A percentile compares a stretch with the other conserved stretches of the same genome.
phyloP scores from a whole-genome alignment of 208 protist species.

The Naegleria fowleri region DNA sequence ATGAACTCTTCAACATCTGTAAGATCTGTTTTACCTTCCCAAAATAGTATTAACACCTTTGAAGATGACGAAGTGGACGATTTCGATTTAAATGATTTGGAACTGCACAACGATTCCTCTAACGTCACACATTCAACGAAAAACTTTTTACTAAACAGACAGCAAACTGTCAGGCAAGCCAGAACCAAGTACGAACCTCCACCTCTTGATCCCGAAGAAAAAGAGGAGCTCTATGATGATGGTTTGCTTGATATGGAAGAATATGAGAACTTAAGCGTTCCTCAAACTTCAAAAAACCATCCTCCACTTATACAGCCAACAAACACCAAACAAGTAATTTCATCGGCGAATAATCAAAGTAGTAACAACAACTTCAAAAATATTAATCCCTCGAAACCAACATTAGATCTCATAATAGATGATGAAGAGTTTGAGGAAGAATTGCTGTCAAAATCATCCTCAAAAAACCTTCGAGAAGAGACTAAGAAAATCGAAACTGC shows the following conservation, averaged over 20 bases:
- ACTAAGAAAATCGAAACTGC: background rate
- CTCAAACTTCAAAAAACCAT: background rate
- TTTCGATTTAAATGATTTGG: background rate
- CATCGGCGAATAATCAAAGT: background rate
- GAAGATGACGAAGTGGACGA: background rate
- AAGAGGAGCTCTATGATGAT: background rate
- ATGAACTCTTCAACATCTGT: background rate
- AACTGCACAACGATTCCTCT: background rate
- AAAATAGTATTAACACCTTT: background rate
- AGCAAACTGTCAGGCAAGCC: background rate
- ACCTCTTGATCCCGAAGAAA: background rate
- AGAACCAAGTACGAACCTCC: background rate
- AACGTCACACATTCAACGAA: background rate
- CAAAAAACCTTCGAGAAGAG: background rate
- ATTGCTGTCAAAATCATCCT: background rate
- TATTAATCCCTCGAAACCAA: background rate
- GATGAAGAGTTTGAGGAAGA: background rate
- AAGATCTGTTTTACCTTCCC: background rate
- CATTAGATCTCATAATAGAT: background rate
- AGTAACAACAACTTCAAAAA: background rate
- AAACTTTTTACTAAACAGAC: background rate
- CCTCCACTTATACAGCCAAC: background rate
- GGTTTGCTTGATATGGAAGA: background rate
- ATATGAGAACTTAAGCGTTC: background rate
- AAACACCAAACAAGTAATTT: background rate